Percentiles rank a stretch among this genome's conserved stretches.
These are phyloP conservation scores for Schizosaccharomyces osmophilus DNA, from an alignment of 805 yeast genomes.

Conservation along the genomic window DNA sequence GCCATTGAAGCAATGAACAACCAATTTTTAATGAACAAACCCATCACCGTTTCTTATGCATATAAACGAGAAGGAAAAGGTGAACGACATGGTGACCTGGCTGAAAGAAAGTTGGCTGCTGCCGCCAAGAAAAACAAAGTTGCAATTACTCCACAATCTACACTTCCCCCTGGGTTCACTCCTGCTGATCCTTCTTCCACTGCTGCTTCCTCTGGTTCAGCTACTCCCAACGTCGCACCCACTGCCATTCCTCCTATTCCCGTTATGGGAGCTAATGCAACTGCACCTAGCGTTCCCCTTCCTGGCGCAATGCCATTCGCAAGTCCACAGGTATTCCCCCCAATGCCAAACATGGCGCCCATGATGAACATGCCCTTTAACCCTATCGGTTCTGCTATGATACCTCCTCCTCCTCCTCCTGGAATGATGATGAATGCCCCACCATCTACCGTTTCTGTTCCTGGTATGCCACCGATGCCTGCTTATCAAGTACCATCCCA, in stretches of 20 bases:
- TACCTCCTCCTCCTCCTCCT: not conserved
- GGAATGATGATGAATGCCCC: not conserved
- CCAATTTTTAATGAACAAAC: slow-evolving; percentile 40
- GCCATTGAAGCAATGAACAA: slow-evolving; percentile 51
- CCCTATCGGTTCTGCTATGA: not conserved
- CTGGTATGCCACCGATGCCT: not conserved
- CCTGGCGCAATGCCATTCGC: not conserved
- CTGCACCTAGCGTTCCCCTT: not conserved
- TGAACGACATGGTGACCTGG: slow-evolving; percentile 53
- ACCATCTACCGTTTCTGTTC: not conserved
- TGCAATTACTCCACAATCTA: not conserved
- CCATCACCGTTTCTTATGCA: slow-evolving; percentile 42
- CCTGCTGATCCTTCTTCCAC: not conserved
- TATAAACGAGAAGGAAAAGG: slow-evolving; percentile 33
- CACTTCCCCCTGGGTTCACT: not conserved
- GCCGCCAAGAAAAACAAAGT: slow-evolving; percentile 25
- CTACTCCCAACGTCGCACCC: not conserved
- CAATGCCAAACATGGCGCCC: not conserved
- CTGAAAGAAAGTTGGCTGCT: slow-evolving; percentile 46
- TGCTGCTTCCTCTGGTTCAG: not conserved
- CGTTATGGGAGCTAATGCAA: not conserved
- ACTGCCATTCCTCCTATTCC: not conserved
- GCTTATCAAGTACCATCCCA: not conserved
- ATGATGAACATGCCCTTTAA: not conserved
- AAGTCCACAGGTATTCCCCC: not conserved